A percentile compares a stretch with the other conserved stretches of the same genome.
These are phyloP conservation scores for Mucor saturninus DNA, from an alignment of 371 early-diverging fungal genomes.

Conservation along the genomic window DNA sequence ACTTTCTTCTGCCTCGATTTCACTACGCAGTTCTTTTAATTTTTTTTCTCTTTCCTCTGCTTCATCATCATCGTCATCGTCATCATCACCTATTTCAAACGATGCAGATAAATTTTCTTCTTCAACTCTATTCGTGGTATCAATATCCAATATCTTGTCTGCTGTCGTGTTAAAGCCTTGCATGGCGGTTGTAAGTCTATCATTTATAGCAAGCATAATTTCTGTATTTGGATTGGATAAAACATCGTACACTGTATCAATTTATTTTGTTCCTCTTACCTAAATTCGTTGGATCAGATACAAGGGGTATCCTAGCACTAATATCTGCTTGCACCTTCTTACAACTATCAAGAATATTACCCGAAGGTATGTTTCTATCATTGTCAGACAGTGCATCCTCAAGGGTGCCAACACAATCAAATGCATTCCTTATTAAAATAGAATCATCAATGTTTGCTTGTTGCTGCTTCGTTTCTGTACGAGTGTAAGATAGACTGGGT, in stretches of 20 bases:
- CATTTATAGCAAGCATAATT: constrained; percentile 40
- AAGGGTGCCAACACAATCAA: constrained; percentile 6
- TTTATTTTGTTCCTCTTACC: constrained; percentile 29
- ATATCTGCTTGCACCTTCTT: constrained; percentile 37
- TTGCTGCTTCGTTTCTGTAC: neutral
- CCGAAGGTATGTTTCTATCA: neutral
- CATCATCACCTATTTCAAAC: constrained; percentile 61
- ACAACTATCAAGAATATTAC: constrained; percentile 23
- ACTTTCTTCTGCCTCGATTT: constrained; percentile 52
- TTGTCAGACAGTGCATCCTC: neutral
- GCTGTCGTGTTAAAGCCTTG: constrained; percentile 26
- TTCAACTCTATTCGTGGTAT: neutral
- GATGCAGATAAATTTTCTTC: constrained; percentile 30
- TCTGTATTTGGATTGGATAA: constrained; percentile 22
- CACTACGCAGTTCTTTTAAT: constrained; percentile 44
- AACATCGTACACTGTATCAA: neutral
- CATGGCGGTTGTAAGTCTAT: constrained; percentile 38
- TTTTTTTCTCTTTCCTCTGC: constrained; percentile 6
- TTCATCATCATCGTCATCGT: constrained; percentile 20
- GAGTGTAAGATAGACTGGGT: neutral
- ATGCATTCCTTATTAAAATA: constrained; percentile 9
- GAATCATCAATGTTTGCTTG: constrained; percentile 2
- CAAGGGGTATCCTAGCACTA: constrained; percentile 36
- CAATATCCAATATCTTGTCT: neutral
- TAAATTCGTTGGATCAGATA: constrained; percentile 41